A percentile compares a stretch with the other conserved stretches of the same genome.
Conservation (phyloP, 257 asterid species). For the Solanum etuberosum region DNA sequence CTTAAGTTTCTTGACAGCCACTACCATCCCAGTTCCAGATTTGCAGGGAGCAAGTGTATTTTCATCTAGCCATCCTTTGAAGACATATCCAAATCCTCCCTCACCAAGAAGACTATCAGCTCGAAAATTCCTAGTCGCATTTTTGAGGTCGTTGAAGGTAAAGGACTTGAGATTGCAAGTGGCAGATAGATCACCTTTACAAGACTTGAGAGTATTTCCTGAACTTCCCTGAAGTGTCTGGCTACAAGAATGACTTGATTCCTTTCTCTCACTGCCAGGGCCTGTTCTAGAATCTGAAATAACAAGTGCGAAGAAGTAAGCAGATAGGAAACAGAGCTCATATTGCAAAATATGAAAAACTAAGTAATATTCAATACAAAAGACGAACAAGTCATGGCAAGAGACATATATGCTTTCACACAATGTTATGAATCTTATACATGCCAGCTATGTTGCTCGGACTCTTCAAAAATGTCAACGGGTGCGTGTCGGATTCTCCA, state of each 20-base stretch:
- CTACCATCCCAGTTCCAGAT: conserved; percentile 59
- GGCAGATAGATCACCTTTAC: conserved; percentile 16
- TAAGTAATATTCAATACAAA: background rate
- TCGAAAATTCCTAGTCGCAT: conserved; percentile 53
- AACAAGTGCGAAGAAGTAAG: background rate
- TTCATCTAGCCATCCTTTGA: conserved; percentile 70
- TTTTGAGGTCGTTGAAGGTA: conserved; percentile 48
- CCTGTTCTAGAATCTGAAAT: conserved; percentile 26
- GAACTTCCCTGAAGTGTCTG: conserved; percentile 1
- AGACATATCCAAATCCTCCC: conserved; percentile 78
- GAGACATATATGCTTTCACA: background rate
- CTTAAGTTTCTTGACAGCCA: conserved; percentile 62
- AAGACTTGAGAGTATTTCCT: background rate
- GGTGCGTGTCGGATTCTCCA: too few relatives aligned
- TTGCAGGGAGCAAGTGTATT: conserved; percentile 30
- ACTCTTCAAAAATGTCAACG: too few relatives aligned
- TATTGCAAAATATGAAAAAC: background rate
- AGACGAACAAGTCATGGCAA: background rate
- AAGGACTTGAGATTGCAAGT: conserved; percentile 47
- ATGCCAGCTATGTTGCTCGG: background rate
- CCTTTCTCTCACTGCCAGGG: conserved; percentile 11
- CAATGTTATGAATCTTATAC: background rate
- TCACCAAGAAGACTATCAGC: conserved; percentile 63
- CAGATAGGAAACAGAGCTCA: background rate
- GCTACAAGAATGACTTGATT: conserved; percentile 2